Base-by-base conservation (phyloP, 768 basidiomycete species). In the Collybia sordida region DNA sequence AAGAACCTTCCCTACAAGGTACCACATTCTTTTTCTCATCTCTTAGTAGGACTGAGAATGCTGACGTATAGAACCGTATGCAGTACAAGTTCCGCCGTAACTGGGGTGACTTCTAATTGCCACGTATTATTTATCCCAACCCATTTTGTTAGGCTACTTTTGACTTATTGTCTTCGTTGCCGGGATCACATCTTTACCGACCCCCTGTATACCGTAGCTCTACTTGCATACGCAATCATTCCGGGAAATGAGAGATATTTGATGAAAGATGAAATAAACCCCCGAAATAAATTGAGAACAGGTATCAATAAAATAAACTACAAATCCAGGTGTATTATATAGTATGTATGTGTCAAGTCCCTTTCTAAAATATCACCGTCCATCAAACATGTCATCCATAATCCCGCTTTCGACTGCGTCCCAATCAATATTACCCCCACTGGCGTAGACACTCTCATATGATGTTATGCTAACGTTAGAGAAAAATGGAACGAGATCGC, bases 1-100 rank as follows among this genome's bases (percentile, higher is more conserved):
- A 88, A 79, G 71, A 92, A 92, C 63, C 56, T 90, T 45, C 91
- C 91, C 12, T 93, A 93, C 81, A 93, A 93, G 87, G 90, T 93
- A 74, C 60, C 57, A 59, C 41, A 45, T 39, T 34, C 35, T 23
- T 34, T 24, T 39, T 18, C 19, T 21, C 6, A 54, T 40, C 27
- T 48, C 40, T 44, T 42, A 51, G 38, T 22, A 40, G 15, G 49
- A 47, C 51, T 61, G 45, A 70, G 66, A 66, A 68, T 58, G 59
- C 78, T 89, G 59, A 86, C 67, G 24, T 58, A 40, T 56, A 83
- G 81, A 72, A 70, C 52, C 80, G 79, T 38, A 76, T 88, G 69
- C 82, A 93, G 90, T 93, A 92, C 68, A 93, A 93, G 70, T 92
- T 93, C 81, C 82, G 84, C 45, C 81, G 88, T 50, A 90, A 72